phyloP scores from a whole-genome alignment of 176 grass and related monocot species.

The Poa annua region DNA sequence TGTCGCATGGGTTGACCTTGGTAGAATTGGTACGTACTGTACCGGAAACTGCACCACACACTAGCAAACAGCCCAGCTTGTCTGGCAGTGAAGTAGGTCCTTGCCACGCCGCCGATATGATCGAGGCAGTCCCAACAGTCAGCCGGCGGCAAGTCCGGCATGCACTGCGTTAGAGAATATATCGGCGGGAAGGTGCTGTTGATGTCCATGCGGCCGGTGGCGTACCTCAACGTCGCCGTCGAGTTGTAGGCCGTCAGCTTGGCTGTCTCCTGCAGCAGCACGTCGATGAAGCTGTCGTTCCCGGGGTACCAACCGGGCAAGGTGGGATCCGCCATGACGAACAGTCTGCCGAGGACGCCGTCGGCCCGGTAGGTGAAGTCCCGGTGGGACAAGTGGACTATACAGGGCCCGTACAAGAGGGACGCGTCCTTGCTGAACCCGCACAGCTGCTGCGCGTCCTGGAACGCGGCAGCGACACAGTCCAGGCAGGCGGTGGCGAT shows the following conservation, averaged over 20 bases:
- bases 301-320: too few species aligned
- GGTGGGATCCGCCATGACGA: too few species aligned
- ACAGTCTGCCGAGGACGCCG: too few species aligned
- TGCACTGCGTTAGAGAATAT: constrained; percentile 49
- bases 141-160: neutral
- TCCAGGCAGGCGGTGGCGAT: too few species aligned
- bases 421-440: too few species aligned
- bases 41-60: constrained; percentile 40
- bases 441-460: too few species aligned
- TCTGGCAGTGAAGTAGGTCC: too few species aligned
- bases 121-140: constrained; percentile 46
- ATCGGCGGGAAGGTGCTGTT: neutral
- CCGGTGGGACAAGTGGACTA: too few species aligned
- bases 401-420: too few species aligned
- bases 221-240: neutral
- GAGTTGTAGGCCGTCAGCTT: constrained; percentile 8
- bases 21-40: constrained; percentile 37
- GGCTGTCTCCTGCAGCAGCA: neutral
- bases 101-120: too few species aligned
- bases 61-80: neutral
- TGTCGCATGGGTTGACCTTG: neutral
- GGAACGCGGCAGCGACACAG: too few species aligned
- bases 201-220: constrained; percentile 21
- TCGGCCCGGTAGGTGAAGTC: too few species aligned
- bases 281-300: neutral